Percentiles rank a stretch among this genome's conserved stretches.
phyloP scores from a whole-genome alignment of 495 filamentous ascomycete species.

The Penicillium manginii region DNA sequence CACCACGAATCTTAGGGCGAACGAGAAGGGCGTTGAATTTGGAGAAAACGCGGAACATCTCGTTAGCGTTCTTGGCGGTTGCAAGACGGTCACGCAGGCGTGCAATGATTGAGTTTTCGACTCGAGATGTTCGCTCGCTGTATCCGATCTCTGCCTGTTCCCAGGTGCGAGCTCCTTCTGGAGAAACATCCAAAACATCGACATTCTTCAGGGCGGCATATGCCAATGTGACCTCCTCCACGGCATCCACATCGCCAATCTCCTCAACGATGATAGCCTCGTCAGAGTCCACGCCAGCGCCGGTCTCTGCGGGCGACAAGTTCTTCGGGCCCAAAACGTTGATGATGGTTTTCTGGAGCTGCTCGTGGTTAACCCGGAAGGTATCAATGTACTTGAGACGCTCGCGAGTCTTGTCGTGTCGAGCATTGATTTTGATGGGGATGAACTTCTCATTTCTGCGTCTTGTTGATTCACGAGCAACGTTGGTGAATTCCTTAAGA shows the following conservation, averaged over 20 bases:
- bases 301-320: constrained; percentile 48
- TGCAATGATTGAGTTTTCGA: constrained; percentile 99
- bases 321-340: constrained; percentile 84
- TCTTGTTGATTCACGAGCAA: constrained; percentile 89
- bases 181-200: constrained; percentile 89
- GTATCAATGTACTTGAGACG: constrained; percentile 89
- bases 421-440: constrained; percentile 88
- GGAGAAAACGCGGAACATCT: constrained; percentile 99
- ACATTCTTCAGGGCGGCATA: constrained; percentile 92
- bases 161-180: constrained; percentile 87
- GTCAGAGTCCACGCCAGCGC: constrained; percentile 50
- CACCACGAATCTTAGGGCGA: constrained; percentile 93
- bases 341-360: constrained; percentile 92
- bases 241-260: constrained; percentile 97
- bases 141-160: constrained; percentile 90
- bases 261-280: constrained; percentile 80
- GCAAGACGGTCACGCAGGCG: constrained; percentile 89
- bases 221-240: constrained; percentile 91
- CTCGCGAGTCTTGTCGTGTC: constrained; percentile 84
- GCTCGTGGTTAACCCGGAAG: constrained; percentile 95
- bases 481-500: constrained; percentile 95
- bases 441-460: constrained; percentile 96
- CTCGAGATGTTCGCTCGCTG: constrained; percentile 92
- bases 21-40: constrained; percentile 99
- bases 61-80: constrained; percentile 92